These are phyloP conservation scores for Salvia miltiorrhiza DNA, from an alignment of 257 asterid genomes.

Conservation along the genomic window DNA sequence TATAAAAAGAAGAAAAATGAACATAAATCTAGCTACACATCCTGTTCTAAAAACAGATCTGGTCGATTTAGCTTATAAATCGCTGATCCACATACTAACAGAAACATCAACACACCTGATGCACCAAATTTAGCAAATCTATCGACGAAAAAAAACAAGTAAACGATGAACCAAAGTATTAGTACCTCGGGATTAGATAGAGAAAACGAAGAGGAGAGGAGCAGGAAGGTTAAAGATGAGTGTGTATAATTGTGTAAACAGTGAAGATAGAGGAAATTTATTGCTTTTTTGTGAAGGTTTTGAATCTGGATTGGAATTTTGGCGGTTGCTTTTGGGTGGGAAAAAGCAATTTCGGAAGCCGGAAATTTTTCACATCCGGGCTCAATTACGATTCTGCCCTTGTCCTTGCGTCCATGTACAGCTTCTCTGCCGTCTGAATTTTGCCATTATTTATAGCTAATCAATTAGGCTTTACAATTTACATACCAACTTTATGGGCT, in stretches of 20 bases:
- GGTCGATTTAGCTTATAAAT: background rate
- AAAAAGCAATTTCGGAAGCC: conserved; percentile 22
- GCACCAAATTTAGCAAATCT: background rate
- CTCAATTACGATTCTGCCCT: conserved; percentile 11
- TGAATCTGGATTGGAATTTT: conserved; percentile 35
- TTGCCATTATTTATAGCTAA: background rate
- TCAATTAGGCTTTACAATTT: too few species aligned
- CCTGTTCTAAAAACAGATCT: conserved; percentile 25
- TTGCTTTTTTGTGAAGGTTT: conserved; percentile 29
- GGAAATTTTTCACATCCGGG: conserved; percentile 15
- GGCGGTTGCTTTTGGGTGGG: conserved; percentile 58
- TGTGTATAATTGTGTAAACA: background rate
- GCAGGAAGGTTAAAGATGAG: background rate
- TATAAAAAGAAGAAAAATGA: background rate
- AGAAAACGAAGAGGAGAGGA: conserved; percentile 7
- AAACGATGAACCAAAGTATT: background rate
- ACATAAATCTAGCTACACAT: background rate
- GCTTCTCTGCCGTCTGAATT: background rate
- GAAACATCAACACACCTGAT: background rate
- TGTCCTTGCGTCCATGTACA: background rate
- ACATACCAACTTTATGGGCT: background rate
- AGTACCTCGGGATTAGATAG: conserved; percentile 21
- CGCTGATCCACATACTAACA: background rate
- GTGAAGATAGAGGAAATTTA: conserved; percentile 28
- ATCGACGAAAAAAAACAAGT: background rate